Evolutionary conservation across 306 rosid species (phyloP).

Genomic region (Inga leiocalycina): DNA sequence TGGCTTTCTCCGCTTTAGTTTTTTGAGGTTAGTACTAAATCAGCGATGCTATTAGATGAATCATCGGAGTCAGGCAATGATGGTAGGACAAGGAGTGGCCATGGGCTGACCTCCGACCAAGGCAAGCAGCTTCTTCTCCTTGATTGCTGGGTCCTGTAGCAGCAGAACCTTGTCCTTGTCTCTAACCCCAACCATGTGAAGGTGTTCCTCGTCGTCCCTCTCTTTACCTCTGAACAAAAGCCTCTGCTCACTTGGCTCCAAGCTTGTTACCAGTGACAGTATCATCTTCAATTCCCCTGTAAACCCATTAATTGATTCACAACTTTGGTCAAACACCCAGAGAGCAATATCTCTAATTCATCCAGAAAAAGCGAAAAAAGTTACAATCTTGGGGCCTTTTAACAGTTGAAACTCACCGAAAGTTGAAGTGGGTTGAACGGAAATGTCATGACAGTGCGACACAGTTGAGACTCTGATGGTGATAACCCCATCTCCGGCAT

Average conservation of each 20-base stretch:
- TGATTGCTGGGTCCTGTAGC: slow-evolving; percentile 86
- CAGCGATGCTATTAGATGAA: slow-evolving; percentile 9
- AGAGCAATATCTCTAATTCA: neutral
- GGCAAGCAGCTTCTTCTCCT: slow-evolving; percentile 74
- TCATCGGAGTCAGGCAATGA: slow-evolving; percentile 49
- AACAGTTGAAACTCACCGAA: slow-evolving; percentile 54
- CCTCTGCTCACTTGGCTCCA: slow-evolving; percentile 90
- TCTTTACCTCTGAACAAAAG: slow-evolving; percentile 87
- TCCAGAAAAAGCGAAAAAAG: neutral
- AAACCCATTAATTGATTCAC: slow-evolving; percentile 20
- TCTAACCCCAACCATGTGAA: slow-evolving; percentile 95
- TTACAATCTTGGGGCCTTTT: neutral
- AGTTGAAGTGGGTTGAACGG: slow-evolving; percentile 77
- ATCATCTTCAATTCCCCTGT: slow-evolving; percentile 84
- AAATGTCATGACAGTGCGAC: slow-evolving; percentile 75
- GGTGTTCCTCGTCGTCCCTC: slow-evolving; percentile 76
- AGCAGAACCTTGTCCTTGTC: slow-evolving; percentile 89
- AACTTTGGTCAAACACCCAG: slow-evolving; percentile 19
- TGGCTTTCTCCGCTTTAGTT: slow-evolving; percentile 7
- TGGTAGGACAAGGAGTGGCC: slow-evolving; percentile 46
- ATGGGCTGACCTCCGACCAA: slow-evolving; percentile 42
- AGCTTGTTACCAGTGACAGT: slow-evolving; percentile 61
- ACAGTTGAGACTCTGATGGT: slow-evolving; percentile 82
- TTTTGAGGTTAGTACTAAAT: slow-evolving; percentile 44
- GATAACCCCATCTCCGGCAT: slow-evolving; percentile 57